Conservation (phyloP, 495 filamentous ascomycete species). For the Neurospora sp. region DNA sequence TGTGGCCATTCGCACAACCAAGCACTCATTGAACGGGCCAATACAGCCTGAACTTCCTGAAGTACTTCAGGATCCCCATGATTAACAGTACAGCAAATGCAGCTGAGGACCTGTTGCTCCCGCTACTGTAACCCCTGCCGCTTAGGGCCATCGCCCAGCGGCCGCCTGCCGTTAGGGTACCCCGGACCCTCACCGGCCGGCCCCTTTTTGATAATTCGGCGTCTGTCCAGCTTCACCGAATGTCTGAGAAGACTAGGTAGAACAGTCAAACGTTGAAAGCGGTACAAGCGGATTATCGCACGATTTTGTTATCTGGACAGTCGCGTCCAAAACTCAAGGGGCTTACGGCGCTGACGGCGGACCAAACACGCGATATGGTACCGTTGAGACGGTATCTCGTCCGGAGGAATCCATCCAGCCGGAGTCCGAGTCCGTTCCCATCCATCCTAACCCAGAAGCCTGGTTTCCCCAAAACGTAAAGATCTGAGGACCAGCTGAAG, state of each 20-base stretch:
- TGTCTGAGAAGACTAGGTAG: background rate
- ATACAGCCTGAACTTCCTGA: background rate
- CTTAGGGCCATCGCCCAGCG: background rate
- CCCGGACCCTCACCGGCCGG: background rate
- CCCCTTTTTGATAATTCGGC: background rate
- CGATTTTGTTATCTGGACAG: background rate
- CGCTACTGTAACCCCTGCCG: background rate
- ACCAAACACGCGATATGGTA: background rate
- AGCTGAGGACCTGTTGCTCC: background rate
- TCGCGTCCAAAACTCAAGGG: background rate
- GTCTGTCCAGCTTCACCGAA: background rate
- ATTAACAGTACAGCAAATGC: background rate
- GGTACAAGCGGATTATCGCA: background rate
- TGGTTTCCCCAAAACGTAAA: background rate
- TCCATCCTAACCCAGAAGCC: background rate
- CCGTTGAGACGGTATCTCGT: background rate
- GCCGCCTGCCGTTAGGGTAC: background rate
- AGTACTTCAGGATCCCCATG: background rate
- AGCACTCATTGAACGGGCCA: background rate
- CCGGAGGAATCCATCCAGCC: background rate
- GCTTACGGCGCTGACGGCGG: background rate
- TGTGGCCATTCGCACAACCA: background rate
- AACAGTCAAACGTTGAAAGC: background rate
- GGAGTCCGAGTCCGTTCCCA: background rate
- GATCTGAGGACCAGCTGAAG: background rate